Evolutionary conservation across 2,329 filamentous ascomycete species (phyloP).

Genomic region (Apiospora pterosperma): DNA sequence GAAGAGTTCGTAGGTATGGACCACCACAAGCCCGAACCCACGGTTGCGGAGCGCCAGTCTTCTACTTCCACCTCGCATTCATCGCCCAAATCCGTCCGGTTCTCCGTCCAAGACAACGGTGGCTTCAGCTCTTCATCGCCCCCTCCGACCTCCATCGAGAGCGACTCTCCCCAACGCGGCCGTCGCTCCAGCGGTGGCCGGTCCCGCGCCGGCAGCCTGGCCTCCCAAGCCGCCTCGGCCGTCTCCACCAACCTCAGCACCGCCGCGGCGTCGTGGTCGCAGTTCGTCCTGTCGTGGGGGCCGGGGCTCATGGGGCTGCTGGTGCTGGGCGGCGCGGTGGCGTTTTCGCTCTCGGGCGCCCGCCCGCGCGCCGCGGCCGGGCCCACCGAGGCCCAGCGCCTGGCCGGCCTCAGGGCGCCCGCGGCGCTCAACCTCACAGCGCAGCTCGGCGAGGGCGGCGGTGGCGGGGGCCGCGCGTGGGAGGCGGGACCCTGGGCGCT

Average conservation of each 20-base stretch:
- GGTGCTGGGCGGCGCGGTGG: rapidly evolving
- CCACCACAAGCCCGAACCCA: background rate
- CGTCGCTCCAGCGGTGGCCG: no score
- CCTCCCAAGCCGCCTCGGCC: background rate
- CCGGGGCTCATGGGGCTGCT: background rate
- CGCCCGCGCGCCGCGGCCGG: background rate
- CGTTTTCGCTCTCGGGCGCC: background rate
- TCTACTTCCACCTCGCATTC: background rate
- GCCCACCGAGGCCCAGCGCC: background rate
- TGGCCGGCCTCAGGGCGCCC: background rate
- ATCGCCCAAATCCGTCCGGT: background rate
- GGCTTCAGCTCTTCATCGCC: background rate
- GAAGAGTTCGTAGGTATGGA: no score
- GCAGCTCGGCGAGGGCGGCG: background rate
- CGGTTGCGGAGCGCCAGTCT: background rate
- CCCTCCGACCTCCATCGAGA: background rate
- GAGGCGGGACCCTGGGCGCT: background rate
- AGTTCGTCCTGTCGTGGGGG: background rate
- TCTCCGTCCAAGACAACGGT: background rate
- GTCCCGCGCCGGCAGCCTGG: background rate
- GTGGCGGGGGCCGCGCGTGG: background rate
- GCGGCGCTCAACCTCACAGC: background rate
- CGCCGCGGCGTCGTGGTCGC: background rate
- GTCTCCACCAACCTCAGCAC: background rate
- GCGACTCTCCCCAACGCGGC: background rate